These are phyloP conservation scores for Sporothrix globosa DNA, from an alignment of 2,329 filamentous ascomycete genomes.

Conservation along the genomic window DNA sequence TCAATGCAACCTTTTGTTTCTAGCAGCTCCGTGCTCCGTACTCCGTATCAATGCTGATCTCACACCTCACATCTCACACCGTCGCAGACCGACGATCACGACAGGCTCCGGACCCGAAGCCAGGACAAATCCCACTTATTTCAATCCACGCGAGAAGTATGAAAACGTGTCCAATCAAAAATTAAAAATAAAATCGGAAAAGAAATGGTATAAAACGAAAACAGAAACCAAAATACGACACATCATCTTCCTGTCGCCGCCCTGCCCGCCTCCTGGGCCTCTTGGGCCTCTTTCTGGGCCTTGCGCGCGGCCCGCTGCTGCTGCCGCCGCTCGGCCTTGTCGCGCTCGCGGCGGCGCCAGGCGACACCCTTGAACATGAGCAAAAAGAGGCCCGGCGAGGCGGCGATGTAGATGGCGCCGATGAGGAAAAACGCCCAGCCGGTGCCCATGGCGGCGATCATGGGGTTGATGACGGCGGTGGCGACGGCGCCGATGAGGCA, in stretches of 20 bases:
- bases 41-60: background rate
- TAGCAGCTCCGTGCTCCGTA: background rate
- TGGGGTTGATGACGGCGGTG: constrained; percentile 55
- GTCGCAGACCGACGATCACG: constrained; percentile 26
- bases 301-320: constrained; percentile 30
- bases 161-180: background rate
- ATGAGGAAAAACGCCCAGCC: constrained; percentile 58
- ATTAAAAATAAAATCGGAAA: background rate
- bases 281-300: background rate
- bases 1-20: background rate
- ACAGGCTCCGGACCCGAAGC: constrained; percentile 17
- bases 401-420: constrained; percentile 48
- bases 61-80: constrained; percentile 19
- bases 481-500: constrained; percentile 59
- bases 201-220: constrained; percentile 5
- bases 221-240: background rate
- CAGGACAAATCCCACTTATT: background rate
- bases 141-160: background rate
- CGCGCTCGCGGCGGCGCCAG: constrained; percentile 48
- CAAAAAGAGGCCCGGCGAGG: constrained; percentile 47
- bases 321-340: constrained; percentile 40
- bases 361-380: constrained; percentile 49
- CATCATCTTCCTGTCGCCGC: background rate
- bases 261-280: background rate
- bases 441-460: constrained; percentile 55